phyloP scores from a whole-genome alignment of 2,329 filamentous ascomycete genomes.

The Myrmaecium sp. region DNA sequence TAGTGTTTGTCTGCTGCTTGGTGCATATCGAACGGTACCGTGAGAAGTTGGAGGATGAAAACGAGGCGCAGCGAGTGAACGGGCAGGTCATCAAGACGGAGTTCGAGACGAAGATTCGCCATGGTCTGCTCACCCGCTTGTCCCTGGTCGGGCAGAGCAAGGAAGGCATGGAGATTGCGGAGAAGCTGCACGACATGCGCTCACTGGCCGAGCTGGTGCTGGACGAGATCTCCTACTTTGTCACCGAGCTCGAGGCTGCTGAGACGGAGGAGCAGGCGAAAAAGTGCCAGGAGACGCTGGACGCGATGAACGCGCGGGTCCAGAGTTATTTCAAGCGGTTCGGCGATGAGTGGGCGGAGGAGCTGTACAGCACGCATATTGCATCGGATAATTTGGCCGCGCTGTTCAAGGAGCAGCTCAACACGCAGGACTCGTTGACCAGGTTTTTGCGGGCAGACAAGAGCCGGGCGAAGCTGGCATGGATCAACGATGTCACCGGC shows the following conservation, averaged over 20 bases:
- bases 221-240: conserved; percentile 26
- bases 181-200: conserved; percentile 45
- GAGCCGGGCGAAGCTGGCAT: conserved; percentile 61
- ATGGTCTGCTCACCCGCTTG: conserved; percentile 24
- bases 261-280: conserved; percentile 11
- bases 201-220: conserved; percentile 38
- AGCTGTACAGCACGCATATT: conserved; percentile 67
- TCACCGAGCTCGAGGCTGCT: conserved; percentile 16
- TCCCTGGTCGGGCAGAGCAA: conserved; percentile 35
- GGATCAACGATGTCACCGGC: conserved; percentile 81
- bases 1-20: conserved; percentile 41
- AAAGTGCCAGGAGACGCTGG: conserved; percentile 21
- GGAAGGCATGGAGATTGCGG: conserved; percentile 42
- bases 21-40: conserved; percentile 41
- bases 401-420: conserved; percentile 49
- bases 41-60: conserved; percentile 38
- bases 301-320: conserved; percentile 27
- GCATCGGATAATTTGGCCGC: conserved; percentile 26
- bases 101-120: conserved; percentile 22
- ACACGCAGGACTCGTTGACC: conserved; percentile 57
- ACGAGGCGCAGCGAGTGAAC: conserved; percentile 30
- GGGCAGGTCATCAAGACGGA: conserved; percentile 30
- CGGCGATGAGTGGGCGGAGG: conserved; percentile 50
- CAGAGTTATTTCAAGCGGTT: conserved; percentile 43
- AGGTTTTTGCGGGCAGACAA: conserved; percentile 58